Base-by-base conservation (phyloP, 805 yeast genomes). In the Starmerella apis region DNA sequence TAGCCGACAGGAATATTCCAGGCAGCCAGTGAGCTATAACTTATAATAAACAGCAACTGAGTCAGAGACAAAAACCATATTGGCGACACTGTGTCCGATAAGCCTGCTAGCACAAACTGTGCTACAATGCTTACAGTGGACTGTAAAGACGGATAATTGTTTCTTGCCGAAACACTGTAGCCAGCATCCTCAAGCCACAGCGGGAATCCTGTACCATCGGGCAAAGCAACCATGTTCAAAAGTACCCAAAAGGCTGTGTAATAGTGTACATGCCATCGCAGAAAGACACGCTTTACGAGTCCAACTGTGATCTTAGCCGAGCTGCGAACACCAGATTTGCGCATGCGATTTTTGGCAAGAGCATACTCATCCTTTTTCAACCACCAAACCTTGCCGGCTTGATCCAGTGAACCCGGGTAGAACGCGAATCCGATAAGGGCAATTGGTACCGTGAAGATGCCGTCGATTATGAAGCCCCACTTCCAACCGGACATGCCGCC, bases 401-500 rank as follows among this genome's bases (percentile, higher is more conserved):
- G 61, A 18, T 75, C 75, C 65, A 71, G 83, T 19, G 81, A 77
- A 38, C 77, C 80, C 4, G 81, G 81, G 46, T 76, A 68, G 3
- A 69, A 61, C 47, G 71, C 66, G 52, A 68, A 63, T 0, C 74
- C 74, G 10, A 60, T 36, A 3, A 70, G 14, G 0, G 73, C 74
- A 16, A 69, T 63, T 3, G 65, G 68, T 18, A 69, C 56, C 3
- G 68, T 63, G 43, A 71, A 62, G 49, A 79, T 65, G 22, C 84
- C 81, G 62, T 81, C 84, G 49, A 80, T 71, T 45, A 80, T 71
- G 58, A 77, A 78, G 65, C 78, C 73, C 86, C 85, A 80, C 63
- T 79, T 72, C 86, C 86, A 80, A 70, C 52, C 80, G 70, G 54
- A 52, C 8, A 59, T 56, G 1, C 78, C 78, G 13, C 65, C 66